A percentile compares a stretch with the other conserved stretches of the same genome.
phyloP scores from a whole-genome alignment of 2,329 filamentous ascomycete species.

The Scortechinia acanthostroma region DNA sequence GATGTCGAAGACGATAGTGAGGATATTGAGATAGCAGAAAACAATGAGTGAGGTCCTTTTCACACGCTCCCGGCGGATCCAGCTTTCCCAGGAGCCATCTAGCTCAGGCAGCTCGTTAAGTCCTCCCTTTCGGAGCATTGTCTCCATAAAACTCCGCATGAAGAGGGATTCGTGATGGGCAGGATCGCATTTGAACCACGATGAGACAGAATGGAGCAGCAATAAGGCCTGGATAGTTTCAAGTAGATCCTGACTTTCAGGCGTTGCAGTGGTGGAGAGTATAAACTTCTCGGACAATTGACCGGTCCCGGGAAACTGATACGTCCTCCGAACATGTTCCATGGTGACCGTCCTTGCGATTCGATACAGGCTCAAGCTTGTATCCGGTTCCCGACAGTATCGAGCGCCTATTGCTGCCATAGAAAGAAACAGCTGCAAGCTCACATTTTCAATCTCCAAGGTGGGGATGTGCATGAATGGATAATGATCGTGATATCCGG shows the following conservation, averaged over 20 bases:
- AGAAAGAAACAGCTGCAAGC: conserved; percentile 15
- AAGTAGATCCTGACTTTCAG: conserved; percentile 8
- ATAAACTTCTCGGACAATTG: neutral
- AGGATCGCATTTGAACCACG: conserved; percentile 23
- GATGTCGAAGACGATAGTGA: conserved; percentile 26
- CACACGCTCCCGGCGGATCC: conserved; percentile 21
- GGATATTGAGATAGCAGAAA: conserved; percentile 25
- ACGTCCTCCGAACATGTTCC: conserved; percentile 1
- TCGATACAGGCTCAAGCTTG: conserved; percentile 21
- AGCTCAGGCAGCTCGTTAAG: conserved; percentile 8
- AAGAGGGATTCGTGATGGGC: conserved; percentile 20
- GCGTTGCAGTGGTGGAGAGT: neutral
- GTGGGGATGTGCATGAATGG: conserved; percentile 25
- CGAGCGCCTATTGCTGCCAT: conserved; percentile 5
- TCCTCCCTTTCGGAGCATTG: conserved; percentile 21
- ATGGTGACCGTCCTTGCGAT: conserved; percentile 12
- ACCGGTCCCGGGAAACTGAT: neutral
- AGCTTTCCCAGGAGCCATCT: conserved; percentile 17
- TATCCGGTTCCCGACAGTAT: conserved; percentile 20
- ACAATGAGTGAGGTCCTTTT: conserved; percentile 24
- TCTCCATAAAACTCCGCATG: conserved; percentile 21
- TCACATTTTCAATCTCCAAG: conserved; percentile 17
- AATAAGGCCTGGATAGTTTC: conserved; percentile 17
- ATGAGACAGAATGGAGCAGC: conserved; percentile 21
- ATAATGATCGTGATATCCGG: conserved; percentile 25